phyloP scores from a whole-genome alignment of 2,329 filamentous ascomycete genomes.

The Epichloe uncinata region DNA sequence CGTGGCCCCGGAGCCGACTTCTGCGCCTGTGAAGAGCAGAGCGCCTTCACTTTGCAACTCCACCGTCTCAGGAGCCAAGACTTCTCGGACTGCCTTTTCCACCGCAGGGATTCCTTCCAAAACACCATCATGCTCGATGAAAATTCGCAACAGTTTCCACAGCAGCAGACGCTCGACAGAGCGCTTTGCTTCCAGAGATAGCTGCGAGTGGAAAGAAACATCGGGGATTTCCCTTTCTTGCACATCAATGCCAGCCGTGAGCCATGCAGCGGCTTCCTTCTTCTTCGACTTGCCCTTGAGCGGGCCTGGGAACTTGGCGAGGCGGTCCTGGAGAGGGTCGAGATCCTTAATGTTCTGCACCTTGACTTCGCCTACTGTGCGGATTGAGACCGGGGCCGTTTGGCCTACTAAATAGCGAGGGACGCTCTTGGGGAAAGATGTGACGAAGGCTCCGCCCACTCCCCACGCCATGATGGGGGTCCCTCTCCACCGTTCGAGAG shows the following conservation, averaged over 20 bases:
- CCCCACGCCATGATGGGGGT: slow-evolving; percentile 79
- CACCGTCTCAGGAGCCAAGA: slow-evolving; percentile 50
- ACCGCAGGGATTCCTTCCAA: slow-evolving; percentile 61
- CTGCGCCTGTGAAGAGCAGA: slow-evolving; percentile 14
- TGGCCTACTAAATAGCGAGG: slow-evolving; percentile 73
- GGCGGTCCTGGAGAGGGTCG: slow-evolving; percentile 54
- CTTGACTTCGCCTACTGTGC: slow-evolving; percentile 69
- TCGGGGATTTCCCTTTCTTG: slow-evolving; percentile 49
- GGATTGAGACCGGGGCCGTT: slow-evolving; percentile 62
- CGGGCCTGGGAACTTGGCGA: slow-evolving; percentile 79
- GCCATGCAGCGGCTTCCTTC: slow-evolving; percentile 79
- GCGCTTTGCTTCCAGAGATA: slow-evolving; percentile 53
- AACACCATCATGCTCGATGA: slow-evolving; percentile 76
- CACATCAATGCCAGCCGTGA: slow-evolving; percentile 59
- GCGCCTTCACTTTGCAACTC: slow-evolving; percentile 2
- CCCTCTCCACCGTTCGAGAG: slow-evolving; percentile 81
- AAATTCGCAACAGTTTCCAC: slow-evolving; percentile 72
- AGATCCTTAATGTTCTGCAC: slow-evolving; percentile 64
- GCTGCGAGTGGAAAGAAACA: slow-evolving; percentile 33
- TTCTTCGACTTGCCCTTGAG: slow-evolving; percentile 86
- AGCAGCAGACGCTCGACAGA: slow-evolving; percentile 67
- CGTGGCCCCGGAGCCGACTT: slow-evolving; percentile 15
- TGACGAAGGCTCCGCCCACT: slow-evolving; percentile 68
- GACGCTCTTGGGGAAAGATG: slow-evolving; percentile 77
- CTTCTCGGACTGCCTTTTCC: slow-evolving; percentile 59